Evolutionary conservation across 2,329 filamentous ascomycete genomes (phyloP).

Genomic region (Arthrocladium fulminans): DNA sequence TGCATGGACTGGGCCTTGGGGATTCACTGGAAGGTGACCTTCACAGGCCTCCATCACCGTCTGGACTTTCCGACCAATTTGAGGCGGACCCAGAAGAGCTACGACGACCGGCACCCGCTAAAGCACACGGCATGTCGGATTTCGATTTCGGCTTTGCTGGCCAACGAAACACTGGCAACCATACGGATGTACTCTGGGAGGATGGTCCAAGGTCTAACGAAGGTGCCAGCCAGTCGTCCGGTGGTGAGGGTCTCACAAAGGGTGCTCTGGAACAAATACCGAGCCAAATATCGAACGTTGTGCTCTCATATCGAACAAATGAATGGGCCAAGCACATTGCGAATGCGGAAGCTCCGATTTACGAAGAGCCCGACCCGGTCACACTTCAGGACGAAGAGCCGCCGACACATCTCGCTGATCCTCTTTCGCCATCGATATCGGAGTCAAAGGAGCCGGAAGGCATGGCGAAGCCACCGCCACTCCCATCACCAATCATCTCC

Average conservation of each 20-base stretch:
- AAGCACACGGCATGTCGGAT: slow-evolving; percentile 2
- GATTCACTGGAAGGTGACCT: background rate
- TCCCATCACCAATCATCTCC: slow-evolving; percentile 11
- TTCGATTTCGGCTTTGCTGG: background rate
- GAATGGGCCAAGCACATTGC: slow-evolving; percentile 92
- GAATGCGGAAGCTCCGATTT: slow-evolving; percentile 62
- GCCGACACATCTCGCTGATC: slow-evolving; percentile 15
- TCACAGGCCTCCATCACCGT: slow-evolving; percentile 4
- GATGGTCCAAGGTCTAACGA: background rate
- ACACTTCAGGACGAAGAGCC: slow-evolving; percentile 25
- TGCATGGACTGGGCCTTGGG: background rate
- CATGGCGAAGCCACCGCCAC: slow-evolving; percentile 4
- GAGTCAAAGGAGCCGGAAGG: background rate
- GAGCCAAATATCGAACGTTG: slow-evolving; percentile 62
- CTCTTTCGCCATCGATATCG: background rate
- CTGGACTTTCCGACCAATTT: slow-evolving; percentile 4
- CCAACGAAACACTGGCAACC: background rate
- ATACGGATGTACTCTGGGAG: background rate
- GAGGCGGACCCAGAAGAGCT: slow-evolving; percentile 11
- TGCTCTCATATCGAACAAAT: slow-evolving; percentile 78
- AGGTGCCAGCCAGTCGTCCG: slow-evolving; percentile 11
- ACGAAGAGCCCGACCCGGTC: slow-evolving; percentile 51
- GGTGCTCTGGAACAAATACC: slow-evolving; percentile 52
- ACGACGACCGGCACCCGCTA: background rate
- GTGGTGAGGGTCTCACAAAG: slow-evolving; percentile 26